Base-by-base conservation (phyloP, 306 rosid genomes). In the Cucurbita argyrosperma region DNA sequence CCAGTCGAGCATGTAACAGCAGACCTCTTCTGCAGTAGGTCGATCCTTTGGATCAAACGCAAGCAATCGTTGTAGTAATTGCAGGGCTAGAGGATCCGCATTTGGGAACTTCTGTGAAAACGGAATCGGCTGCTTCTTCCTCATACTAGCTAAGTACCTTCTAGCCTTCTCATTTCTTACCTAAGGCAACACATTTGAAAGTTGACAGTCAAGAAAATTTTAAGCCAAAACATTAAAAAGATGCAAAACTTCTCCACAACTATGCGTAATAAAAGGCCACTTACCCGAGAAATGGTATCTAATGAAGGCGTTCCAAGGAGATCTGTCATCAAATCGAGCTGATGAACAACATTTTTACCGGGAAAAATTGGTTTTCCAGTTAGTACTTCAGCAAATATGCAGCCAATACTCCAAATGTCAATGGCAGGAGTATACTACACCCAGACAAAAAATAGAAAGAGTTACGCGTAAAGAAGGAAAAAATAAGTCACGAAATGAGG, bases 21-120 rank as follows among this genome's bases (percentile, higher is more conserved):
- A 80, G 80, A 93, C 98, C 97, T 90, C 96, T 87, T 86, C 89
- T 4, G 98, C 98, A 66, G 96, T 90, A 51, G 96, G 98, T 38
- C 98, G 88, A 77, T 93, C 94, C 83, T 93, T 93, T 19, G 98
- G 98, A 83, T 93, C 97, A 74, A 93, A 93, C 10, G 98, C 97
- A 7, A 93, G 98, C 77, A 90, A 78, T 71, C 88, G 84, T 84
- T 81, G 87, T 52, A 93, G 76, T 23, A 93, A 84, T 13, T 80
- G 85, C 45, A 93, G 77, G 37, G 92, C 92, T 86, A 90, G 79
- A 75, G 98, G 98, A 81, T 93, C 96, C 1, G 87, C 97, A 85
- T 79, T 90, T 9, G 94, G 92, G 81, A 93, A 90, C 66, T 89
- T 93, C 65, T 89, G 96, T 42, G 86, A 82, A 79, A 93, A 89